These are phyloP conservation scores for Suillus lakei DNA, from an alignment of 768 basidiomycete species.

Conservation along the genomic window DNA sequence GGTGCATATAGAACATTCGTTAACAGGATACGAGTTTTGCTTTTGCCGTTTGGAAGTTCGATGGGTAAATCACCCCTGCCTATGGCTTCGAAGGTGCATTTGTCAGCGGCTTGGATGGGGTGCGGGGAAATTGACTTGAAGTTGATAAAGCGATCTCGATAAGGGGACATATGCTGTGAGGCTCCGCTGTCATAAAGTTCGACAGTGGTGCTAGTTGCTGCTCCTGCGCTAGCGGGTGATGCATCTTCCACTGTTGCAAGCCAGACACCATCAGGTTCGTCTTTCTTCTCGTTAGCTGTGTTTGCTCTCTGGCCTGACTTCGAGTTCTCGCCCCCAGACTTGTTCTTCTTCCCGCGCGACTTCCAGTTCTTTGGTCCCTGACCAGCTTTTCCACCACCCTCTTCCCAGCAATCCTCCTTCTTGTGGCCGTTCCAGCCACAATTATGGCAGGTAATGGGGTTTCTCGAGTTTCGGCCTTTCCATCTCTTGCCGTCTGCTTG, in stretches of 20 bases:
- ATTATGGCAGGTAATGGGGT: conserved; percentile 3
- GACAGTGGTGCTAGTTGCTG: no score
- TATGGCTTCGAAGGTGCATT: conserved; percentile 5
- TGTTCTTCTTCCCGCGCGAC: neutral
- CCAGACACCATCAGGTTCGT: conserved; percentile 5
- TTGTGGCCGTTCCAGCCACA: conserved; percentile 13
- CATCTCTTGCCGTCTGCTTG: neutral
- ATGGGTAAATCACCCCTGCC: conserved; percentile 2
- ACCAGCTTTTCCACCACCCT: conserved; percentile 13
- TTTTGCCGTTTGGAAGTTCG: conserved; percentile 7
- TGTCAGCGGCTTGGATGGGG: conserved; percentile 6
- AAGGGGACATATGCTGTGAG: conserved; percentile 8
- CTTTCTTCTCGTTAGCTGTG: neutral
- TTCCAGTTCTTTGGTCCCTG: conserved; percentile 1
- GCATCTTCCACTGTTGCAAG: conserved; percentile 24
- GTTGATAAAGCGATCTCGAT: neutral
- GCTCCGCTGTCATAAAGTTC: neutral
- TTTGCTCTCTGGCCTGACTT: neutral
- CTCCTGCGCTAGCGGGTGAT: neutral
- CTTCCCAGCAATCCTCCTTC: conserved; percentile 14
- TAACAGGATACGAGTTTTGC: neutral
- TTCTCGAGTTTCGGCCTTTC: neutral
- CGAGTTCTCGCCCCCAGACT: no score
- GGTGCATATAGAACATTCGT: conserved; percentile 9
- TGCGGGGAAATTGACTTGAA: neutral